These are phyloP conservation scores for Penicillium sp. DNA, from an alignment of 2,329 filamentous ascomycete genomes.

Conservation along the genomic window DNA sequence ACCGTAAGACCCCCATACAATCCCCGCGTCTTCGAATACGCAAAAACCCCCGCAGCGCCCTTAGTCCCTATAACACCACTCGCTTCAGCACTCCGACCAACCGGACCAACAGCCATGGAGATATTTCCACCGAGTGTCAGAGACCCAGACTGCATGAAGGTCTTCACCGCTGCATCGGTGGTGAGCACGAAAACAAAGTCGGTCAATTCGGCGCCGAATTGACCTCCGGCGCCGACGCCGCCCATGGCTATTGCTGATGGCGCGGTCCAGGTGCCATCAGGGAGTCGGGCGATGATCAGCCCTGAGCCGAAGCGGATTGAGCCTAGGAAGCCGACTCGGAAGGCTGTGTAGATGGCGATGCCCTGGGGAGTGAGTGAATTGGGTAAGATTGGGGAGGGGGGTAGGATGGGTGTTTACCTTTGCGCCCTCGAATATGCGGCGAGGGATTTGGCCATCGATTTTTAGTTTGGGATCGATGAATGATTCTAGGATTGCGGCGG, in stretches of 20 bases:
- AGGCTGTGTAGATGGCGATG: conserved; percentile 49
- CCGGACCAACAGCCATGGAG: conserved; percentile 89
- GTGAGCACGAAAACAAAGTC: conserved; percentile 96
- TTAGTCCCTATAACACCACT: conserved; percentile 87
- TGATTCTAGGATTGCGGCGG: conserved; percentile 87
- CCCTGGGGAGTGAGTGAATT: conserved; percentile 33
- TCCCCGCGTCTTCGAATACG: conserved; percentile 96
- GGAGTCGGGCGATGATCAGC: conserved; percentile 50
- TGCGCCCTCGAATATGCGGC: conserved; percentile 81
- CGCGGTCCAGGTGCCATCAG: conserved; percentile 51
- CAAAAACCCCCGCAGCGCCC: conserved; percentile 87
- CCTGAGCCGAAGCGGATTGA: conserved; percentile 52
- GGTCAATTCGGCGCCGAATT: conserved; percentile 53
- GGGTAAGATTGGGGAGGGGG: no score
- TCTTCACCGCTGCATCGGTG: conserved; percentile 82
- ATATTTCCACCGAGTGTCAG: conserved; percentile 94
- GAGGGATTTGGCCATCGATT: conserved; percentile 94
- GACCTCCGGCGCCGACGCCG: conserved; percentile 51
- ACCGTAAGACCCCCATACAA: conserved; percentile 91
- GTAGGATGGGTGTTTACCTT: conserved; percentile 62
- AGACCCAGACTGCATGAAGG: conserved; percentile 87
- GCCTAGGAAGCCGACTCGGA: conserved; percentile 52
- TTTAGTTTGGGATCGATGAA: conserved; percentile 95
- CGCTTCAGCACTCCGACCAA: conserved; percentile 94
- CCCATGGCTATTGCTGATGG: conserved; percentile 53